Percentiles rank a stretch among this genome's conserved stretches.
Conservation (phyloP, 1,284 basidiomycete genomes). For the Microbotryum intermedium region DNA sequence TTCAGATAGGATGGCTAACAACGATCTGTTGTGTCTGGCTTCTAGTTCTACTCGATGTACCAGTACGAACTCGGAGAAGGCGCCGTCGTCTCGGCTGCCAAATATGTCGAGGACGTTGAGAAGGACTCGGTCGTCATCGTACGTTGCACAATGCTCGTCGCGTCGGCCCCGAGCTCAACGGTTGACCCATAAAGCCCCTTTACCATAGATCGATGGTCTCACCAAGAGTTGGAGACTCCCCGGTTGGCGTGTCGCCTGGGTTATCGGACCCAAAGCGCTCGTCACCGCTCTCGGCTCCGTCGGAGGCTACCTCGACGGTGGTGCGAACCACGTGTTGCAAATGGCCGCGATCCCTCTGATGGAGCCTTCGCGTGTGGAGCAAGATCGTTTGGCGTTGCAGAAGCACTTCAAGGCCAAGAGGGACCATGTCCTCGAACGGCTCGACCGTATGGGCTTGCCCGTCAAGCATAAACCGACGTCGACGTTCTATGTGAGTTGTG, state of each 20-base stretch:
- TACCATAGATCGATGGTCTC: conserved; percentile 77
- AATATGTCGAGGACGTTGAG: conserved; percentile 54
- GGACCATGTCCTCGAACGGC: conserved; percentile 75
- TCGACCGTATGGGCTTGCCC: conserved; percentile 65
- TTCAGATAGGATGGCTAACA: not conserved
- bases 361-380: conserved; percentile 57
- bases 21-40: too few relatives aligned
- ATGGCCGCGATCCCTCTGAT: conserved; percentile 73
- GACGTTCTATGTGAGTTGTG: conserved; percentile 20
- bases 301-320: conserved; percentile 44
- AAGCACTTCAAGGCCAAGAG: conserved; percentile 79
- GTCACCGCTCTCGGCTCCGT: conserved; percentile 78
- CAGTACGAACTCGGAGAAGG: conserved; percentile 75
- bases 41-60: conserved; percentile 75
- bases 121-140: conserved; percentile 51
- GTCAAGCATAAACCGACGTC: conserved; percentile 45
- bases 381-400: conserved; percentile 55
- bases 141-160: not conserved
- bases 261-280: conserved; percentile 83
- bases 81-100: conserved; percentile 69
- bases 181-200: not conserved
- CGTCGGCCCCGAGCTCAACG: not conserved
- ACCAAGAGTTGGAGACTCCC: conserved; percentile 64
- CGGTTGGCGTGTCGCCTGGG: conserved; percentile 92
- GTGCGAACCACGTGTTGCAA: conserved; percentile 48